Evolutionary conservation across 345 rosid genomes (phyloP), one percentile per base, ranked within the genome.

Genomic region (Durio zibethinus): DNA sequence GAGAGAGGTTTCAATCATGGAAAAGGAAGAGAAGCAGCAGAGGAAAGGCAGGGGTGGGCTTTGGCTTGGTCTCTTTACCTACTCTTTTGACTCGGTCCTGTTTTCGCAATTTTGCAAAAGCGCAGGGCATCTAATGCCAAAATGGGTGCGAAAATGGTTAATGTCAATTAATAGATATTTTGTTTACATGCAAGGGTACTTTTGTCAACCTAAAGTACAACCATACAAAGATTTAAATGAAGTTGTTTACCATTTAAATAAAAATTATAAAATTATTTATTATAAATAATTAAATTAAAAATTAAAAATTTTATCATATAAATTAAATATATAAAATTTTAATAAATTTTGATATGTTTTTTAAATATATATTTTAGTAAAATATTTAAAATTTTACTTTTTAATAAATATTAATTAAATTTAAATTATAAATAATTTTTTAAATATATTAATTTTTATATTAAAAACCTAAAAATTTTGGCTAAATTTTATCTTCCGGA

Each of bases 181-280:
- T 65, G 63, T 35, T 21, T 38, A 20, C 78, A 73, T 75, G 59
- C 15, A 18, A 75, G 89, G 90, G 83, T 52, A 80, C 40, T 83
- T 80, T 81, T 42, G 86, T 80, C 82, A 77, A 71, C 57, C 11
- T 38, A 45, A 80, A 80, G 72, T 74, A 68, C 78, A 83, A 63
- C 77, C 76, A 76, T 65, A 72, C 76, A 76, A 50, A 63, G 75
- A 40, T 68, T 65, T 67, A 70, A 5, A 42, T 52, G 77, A 72
- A 80, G 77, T 80, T 80, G 84, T 31, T 79, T 72, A 83, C 86
- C n/a, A n/a, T n/a, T n/a, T n/a, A n/a, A n/a, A n/a, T n/a, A n/a
- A n/a, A n/a, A n/a, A n/a, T n/a, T n/a, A n/a, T n/a, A n/a, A n/a
- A n/a, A n/a, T n/a, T n/a, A n/a, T n/a, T n/a, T n/a, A n/a, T n/a